Evolutionary conservation across 1,139 yeast genomes (phyloP).

Genomic region (Lodderomyces jiufengensis): DNA sequence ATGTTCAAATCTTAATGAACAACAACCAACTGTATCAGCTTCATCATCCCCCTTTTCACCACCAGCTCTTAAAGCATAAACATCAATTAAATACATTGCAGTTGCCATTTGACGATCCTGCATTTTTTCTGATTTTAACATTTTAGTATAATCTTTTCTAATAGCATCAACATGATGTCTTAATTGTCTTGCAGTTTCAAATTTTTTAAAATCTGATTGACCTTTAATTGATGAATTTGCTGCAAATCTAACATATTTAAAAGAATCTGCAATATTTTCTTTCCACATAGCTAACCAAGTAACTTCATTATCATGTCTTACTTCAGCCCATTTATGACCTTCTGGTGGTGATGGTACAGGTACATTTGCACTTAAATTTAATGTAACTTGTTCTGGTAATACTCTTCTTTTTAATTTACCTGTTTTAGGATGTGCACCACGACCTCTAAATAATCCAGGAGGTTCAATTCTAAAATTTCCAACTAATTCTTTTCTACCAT

Average conservation of each 20-base stretch:
- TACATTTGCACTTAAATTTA: conserved; percentile 73
- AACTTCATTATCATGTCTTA: conserved; percentile 83
- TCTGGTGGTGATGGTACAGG: conserved; percentile 78
- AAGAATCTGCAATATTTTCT: conserved; percentile 80
- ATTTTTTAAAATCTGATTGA: conserved; percentile 83
- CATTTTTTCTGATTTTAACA: conserved; percentile 75
- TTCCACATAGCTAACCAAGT: conserved; percentile 98
- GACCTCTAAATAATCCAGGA: conserved; percentile 92
- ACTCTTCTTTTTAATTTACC: conserved; percentile 85
- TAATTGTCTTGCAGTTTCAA: conserved; percentile 87
- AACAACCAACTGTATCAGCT: conserved; percentile 98
- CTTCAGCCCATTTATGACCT: conserved; percentile 90
- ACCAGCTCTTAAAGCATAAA: conserved; percentile 96
- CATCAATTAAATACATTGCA: conserved; percentile 89
- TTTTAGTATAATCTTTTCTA: conserved; percentile 68
- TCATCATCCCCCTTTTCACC: conserved; percentile 97
- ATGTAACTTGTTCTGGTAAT: conserved; percentile 80
- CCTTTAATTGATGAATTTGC: conserved; percentile 91
- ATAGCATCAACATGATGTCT: conserved; percentile 69
- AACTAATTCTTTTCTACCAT: conserved; percentile 88
- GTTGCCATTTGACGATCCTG: conserved; percentile 89
- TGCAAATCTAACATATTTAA: conserved; percentile 87
- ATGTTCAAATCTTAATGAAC: conserved; percentile 89
- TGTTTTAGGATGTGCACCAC: conserved; percentile 96
- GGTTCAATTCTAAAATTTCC: conserved; percentile 96